Evolutionary conservation across 768 basidiomycete species (phyloP).

Genomic region (Exidia glandulosa): DNA sequence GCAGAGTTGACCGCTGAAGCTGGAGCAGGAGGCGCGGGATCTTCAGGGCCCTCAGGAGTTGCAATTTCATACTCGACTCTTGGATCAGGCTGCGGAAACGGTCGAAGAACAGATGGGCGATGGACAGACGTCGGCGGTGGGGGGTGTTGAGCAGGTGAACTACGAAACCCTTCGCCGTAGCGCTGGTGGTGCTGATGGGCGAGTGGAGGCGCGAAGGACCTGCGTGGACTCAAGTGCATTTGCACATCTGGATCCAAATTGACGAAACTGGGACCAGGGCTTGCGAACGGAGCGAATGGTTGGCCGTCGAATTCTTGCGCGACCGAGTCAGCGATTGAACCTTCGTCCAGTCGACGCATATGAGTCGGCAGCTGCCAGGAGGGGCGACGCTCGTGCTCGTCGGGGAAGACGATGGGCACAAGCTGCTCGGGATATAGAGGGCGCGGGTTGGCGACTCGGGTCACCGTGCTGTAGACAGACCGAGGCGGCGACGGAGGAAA

Average conservation of each 20-base stretch:
- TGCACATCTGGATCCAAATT: no score
- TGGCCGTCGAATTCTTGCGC: background rate
- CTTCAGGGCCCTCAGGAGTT: background rate
- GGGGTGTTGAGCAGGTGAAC: background rate
- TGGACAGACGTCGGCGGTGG: background rate
- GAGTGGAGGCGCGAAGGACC: background rate
- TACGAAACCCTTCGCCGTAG: no score
- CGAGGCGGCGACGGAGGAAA: background rate
- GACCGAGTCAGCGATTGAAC: background rate
- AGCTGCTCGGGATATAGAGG: background rate
- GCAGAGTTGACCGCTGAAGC: background rate
- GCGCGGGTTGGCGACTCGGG: background rate
- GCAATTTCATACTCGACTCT: background rate
- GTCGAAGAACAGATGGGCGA: background rate
- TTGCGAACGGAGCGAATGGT: background rate
- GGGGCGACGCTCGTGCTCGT: background rate
- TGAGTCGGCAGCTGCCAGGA: background rate
- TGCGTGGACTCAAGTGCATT: background rate
- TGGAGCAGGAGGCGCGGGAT: background rate
- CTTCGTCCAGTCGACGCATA: background rate
- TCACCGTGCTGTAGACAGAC: background rate
- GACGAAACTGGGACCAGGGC: background rate
- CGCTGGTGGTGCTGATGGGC: no score
- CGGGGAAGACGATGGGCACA: background rate
- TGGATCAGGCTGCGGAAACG: background rate